These are phyloP conservation scores for Trypanosoma mega DNA, from an alignment of 208 protist genomes.

Conservation along the genomic window DNA sequence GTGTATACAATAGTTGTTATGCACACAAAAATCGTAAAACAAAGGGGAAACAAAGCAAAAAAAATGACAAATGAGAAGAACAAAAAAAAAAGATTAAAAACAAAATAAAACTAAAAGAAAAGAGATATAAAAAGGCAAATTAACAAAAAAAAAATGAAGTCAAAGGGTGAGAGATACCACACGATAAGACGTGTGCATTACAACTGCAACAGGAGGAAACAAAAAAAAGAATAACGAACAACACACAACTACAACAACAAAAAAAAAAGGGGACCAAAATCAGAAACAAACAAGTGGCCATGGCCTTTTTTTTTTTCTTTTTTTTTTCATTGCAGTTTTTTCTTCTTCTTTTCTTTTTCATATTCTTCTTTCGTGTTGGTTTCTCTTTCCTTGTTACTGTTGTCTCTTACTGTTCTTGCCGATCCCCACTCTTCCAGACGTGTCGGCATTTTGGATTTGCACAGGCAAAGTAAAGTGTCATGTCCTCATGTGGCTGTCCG, in stretches of 20 bases:
- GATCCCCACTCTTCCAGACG: constrained; percentile 80
- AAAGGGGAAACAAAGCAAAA: constrained; percentile 10
- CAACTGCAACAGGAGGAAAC: too few species aligned
- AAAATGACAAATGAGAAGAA: constrained; percentile 5
- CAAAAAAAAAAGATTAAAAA: too few species aligned
- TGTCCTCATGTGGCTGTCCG: constrained; percentile 85
- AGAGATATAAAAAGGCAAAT: too few species aligned
- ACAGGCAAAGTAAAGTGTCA: constrained; percentile 90
- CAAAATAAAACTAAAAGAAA: too few species aligned
- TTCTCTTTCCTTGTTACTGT: neutral
- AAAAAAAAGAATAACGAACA: too few species aligned
- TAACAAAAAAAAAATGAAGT: too few species aligned
- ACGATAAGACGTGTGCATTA: too few species aligned
- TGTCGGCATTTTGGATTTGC: constrained; percentile 76
- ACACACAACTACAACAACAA: constrained; percentile 9
- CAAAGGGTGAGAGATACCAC: too few species aligned
- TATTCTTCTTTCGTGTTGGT: neutral
- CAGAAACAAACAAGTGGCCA: constrained; percentile 9
- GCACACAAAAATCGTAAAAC: neutral
- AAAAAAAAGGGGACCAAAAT: neutral
- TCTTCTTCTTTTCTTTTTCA: neutral
- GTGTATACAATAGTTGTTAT: neutral
- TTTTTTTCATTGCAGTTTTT: too few species aligned
- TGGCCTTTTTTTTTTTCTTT: too few species aligned
- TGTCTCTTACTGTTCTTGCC: constrained; percentile 41